These are phyloP conservation scores for Camelina hispida DNA, from an alignment of 345 rosid genomes.

Conservation along the genomic window DNA sequence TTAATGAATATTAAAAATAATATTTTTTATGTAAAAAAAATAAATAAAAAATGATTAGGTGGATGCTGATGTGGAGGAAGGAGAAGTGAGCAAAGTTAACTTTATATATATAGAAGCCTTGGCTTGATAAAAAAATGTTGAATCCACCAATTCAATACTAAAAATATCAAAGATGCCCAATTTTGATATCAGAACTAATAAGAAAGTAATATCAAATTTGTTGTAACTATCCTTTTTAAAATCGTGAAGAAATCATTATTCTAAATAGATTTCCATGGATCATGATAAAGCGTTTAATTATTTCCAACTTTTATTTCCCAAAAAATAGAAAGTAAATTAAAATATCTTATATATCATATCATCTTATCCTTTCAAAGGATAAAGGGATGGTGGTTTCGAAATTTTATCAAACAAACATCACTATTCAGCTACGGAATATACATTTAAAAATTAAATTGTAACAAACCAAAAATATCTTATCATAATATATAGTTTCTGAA, in stretches of 20 bases:
- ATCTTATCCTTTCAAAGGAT: constrained; percentile 38
- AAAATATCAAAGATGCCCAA: neutral
- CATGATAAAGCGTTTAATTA: constrained; percentile 24
- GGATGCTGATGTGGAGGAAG: too few relatives aligned
- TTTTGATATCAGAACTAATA: constrained; percentile 21
- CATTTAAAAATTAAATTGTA: too few relatives aligned
- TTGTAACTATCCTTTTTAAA: constrained; percentile 8
- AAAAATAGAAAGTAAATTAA: neutral
- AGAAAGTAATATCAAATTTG: neutral
- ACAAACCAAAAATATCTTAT: neutral
- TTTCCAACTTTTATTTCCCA: neutral
- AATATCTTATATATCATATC: neutral
- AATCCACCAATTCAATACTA: neutral
- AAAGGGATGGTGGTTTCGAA: constrained; percentile 29
- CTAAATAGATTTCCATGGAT: constrained; percentile 5
- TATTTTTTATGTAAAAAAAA: too few relatives aligned
- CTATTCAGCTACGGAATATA: neutral
- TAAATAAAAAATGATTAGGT: too few relatives aligned
- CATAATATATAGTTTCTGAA: neutral
- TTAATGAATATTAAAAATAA: too few relatives aligned
- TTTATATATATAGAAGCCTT: too few relatives aligned
- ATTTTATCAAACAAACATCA: constrained; percentile 17
- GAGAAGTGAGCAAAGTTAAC: too few relatives aligned
- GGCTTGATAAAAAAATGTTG: too few relatives aligned
- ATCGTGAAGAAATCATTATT: neutral